Evolutionary conservation across 2,329 filamentous ascomycete species (phyloP).

Genomic region (Sporothrix curviconia): DNA sequence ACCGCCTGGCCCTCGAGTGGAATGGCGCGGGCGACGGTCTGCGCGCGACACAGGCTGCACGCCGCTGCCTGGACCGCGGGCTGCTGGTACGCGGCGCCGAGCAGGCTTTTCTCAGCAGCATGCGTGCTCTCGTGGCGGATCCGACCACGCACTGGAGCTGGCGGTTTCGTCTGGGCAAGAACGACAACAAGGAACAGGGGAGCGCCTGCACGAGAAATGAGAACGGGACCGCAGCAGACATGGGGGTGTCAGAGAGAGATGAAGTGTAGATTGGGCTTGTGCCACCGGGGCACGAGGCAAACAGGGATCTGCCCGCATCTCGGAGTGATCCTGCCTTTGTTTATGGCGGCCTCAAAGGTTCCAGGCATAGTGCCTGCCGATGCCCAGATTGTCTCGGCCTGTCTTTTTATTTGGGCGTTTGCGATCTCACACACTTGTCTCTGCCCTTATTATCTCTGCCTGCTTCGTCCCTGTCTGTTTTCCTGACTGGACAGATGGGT

Average conservation of each 20-base stretch:
- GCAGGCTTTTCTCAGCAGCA: constrained; percentile 19
- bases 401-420: not conserved
- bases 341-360: not conserved
- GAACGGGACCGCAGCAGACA: not conserved
- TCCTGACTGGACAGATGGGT: too few relatives aligned
- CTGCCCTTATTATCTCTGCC: too few relatives aligned
- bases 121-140: constrained; percentile 17
- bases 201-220: too few relatives aligned
- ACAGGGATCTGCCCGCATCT: not conserved
- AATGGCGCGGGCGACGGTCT: constrained; percentile 30
- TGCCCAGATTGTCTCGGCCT: not conserved
- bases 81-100: constrained; percentile 19
- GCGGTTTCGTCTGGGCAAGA: constrained; percentile 17
- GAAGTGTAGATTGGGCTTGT: not conserved
- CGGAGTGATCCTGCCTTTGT: not conserved
- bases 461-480: too few relatives aligned
- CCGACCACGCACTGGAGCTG: constrained; percentile 22
- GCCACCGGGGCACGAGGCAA: not conserved
- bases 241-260: not conserved
- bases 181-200: not conserved
- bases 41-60: constrained; percentile 29
- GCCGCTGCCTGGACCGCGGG: constrained; percentile 21
- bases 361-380: too few relatives aligned
- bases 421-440: too few relatives aligned
- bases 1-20: constrained; percentile 34